A percentile compares a stretch with the other conserved stretches of the same genome.
phyloP scores from a whole-genome alignment of 2,329 filamentous ascomycete genomes.

The Pseudohalonectria lignicola region DNA sequence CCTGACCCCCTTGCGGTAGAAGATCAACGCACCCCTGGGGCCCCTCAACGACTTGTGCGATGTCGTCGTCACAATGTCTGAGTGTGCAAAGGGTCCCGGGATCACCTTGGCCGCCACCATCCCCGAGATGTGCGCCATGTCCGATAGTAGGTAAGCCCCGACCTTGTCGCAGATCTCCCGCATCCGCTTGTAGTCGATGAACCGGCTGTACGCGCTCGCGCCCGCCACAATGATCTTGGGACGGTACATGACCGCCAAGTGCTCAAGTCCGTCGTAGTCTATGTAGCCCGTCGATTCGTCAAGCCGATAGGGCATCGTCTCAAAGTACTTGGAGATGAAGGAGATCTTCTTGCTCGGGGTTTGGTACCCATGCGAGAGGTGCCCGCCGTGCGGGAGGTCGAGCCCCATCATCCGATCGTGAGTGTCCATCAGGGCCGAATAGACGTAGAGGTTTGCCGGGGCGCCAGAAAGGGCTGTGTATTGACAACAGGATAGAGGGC shows the following conservation, averaged over 20 bases:
- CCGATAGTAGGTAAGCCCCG: slow-evolving; percentile 83
- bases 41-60: slow-evolving; percentile 96
- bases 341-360: slow-evolving; percentile 92
- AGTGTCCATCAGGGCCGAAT: slow-evolving; percentile 82
- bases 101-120: slow-evolving; percentile 86
- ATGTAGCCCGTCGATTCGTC: slow-evolving; percentile 87
- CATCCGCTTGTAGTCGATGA: slow-evolving; percentile 92
- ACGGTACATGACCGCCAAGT: slow-evolving; percentile 77
- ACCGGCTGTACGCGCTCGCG: slow-evolving; percentile 87
- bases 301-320: slow-evolving; percentile 90
- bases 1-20: slow-evolving; percentile 89
- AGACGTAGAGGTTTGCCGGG: slow-evolving; percentile 78
- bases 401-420: slow-evolving; percentile 96
- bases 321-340: slow-evolving; percentile 98
- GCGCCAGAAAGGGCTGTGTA: slow-evolving; percentile 61
- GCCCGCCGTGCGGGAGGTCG: slow-evolving; percentile 90
- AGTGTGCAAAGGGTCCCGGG: slow-evolving; percentile 77
- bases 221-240: slow-evolving; percentile 94
- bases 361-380: slow-evolving; percentile 95
- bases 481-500: too few species aligned
- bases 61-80: slow-evolving; percentile 94
- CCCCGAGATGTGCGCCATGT: slow-evolving; percentile 97
- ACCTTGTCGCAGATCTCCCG: slow-evolving; percentile 83
- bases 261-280: slow-evolving; percentile 86
- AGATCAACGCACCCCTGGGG: slow-evolving; percentile 94